Base-by-base conservation (phyloP, 805 yeast species). In the Monosporozyma aquatica region DNA sequence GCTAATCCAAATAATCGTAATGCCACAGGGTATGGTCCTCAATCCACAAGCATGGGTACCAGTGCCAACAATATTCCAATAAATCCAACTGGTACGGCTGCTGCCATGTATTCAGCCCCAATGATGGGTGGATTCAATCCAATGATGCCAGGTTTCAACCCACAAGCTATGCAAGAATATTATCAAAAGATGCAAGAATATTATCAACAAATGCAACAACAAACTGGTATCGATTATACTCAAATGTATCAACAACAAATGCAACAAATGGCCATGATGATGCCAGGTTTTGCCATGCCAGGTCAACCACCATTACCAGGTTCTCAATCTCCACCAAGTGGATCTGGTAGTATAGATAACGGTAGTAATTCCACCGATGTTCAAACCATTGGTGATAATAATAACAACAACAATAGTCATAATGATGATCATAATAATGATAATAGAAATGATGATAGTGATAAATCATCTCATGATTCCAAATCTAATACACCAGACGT, bases 121-220 rank as follows among this genome's bases (percentile, higher is more conserved):
- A 55, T 57, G 59, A 57, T 55, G 60, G 40, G 33, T 26, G 38
- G 55, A 51, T 58, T 41, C 25, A 41, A 41, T 22, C 48, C 48
- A 30, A 56, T 54, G 58, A 58, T 56, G 60, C 20, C 38, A n/a
- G 38, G 29, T 15, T 57, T 58, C 49, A 60, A 62, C 39, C 69
- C 80, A 7, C 82, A 77, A 50, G 75, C 76, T 66, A 72, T 76
- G 74, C 75, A 70, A 41, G 82, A 76, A 48, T 80, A 80, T 55
- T 75, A 78, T 71, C 75, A 73, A 55, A 70, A 75, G 57, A 72
- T 76, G 76, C 78, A 74, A 56, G 76, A 72, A 51, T 75, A 75
- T 47, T 57, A 56, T 42, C 56, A 59, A 38, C 67, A 61, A 43
- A 53, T 55, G 54, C 62, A 56, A 33, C 64, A 61, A 42, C 64